Percentiles rank a stretch among this genome's conserved stretches.
phyloP scores from a whole-genome alignment of 352 stramenopile genomes.

The Achlya hypogyna region DNA sequence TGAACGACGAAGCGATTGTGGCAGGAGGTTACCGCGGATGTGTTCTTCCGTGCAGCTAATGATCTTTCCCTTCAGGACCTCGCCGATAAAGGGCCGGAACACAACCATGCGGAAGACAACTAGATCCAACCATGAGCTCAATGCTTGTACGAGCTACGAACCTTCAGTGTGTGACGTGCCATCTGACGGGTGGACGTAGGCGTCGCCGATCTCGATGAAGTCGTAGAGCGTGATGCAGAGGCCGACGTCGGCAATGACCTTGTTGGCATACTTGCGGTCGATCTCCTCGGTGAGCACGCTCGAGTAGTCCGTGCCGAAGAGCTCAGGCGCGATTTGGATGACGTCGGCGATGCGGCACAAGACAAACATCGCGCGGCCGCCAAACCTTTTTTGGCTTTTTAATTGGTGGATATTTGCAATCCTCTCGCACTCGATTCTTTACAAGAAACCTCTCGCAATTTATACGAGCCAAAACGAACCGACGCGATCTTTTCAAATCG shows the following conservation, averaged over 20 bases:
- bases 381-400: conserved; percentile 2
- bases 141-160: conserved; percentile 12
- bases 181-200: conserved; percentile 76
- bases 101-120: conserved; percentile 87
- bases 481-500: neutral
- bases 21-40: conserved; percentile 41
- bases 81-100: conserved; percentile 79
- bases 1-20: conserved; percentile 6
- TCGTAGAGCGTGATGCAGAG: conserved; percentile 85
- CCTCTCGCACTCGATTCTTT: neutral
- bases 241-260: conserved; percentile 79
- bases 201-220: conserved; percentile 81
- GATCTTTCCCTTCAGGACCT: conserved; percentile 83
- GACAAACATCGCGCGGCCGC: conserved; percentile 62
- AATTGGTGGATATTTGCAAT: neutral
- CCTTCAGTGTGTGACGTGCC: conserved; percentile 79
- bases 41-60: conserved; percentile 84
- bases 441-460: neutral
- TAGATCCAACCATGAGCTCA: conserved; percentile 17
- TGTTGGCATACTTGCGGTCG: conserved; percentile 87
- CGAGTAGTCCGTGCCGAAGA: conserved; percentile 75
- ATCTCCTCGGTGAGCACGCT: conserved; percentile 84
- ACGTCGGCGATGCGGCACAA: conserved; percentile 78
- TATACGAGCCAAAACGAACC: neutral
- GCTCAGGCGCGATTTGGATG: conserved; percentile 68